A percentile compares a stretch with the other conserved stretches of the same genome.
These are phyloP conservation scores for Arachis stenosperma DNA, from an alignment of 306 rosid genomes.

Conservation along the genomic window DNA sequence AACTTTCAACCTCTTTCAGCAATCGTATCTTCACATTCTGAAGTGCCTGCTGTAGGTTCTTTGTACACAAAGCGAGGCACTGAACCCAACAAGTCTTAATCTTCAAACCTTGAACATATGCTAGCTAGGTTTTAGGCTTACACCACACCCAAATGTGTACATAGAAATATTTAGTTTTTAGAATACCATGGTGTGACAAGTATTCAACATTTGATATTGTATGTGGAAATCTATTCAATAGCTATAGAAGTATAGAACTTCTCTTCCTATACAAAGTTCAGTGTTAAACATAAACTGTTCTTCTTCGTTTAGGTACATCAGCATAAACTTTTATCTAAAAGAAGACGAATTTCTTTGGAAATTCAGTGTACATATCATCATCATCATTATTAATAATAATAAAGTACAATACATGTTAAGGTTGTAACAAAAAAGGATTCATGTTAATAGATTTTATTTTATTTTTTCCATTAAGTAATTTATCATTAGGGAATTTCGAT, in stretches of 20 bases:
- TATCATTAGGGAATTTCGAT: too few species aligned
- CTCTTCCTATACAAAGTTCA: neutral
- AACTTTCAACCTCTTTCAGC: slow-evolving; percentile 89
- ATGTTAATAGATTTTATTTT: too few species aligned
- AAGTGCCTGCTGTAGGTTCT: slow-evolving; percentile 68
- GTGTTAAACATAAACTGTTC: too few species aligned
- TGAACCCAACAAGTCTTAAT: slow-evolving; percentile 56
- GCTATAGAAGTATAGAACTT: neutral
- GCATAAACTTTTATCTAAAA: too few species aligned
- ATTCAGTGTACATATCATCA: too few species aligned
- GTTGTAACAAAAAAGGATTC: too few species aligned
- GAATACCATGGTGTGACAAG: slow-evolving; percentile 23
- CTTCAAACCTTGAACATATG: slow-evolving; percentile 44
- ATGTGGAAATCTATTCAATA: neutral
- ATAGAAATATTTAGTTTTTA: slow-evolving; percentile 34
- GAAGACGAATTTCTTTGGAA: neutral
- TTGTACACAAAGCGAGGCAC: slow-evolving; percentile 56
- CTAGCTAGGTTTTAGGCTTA: slow-evolving; percentile 12
- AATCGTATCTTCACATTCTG: slow-evolving; percentile 63
- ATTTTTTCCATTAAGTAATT: too few species aligned
- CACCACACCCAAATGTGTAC: slow-evolving; percentile 37
- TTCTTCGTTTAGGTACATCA: too few species aligned
- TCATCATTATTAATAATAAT: too few species aligned
- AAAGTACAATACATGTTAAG: too few species aligned
- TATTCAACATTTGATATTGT: neutral